Evolutionary conservation across 1,139 yeast species (phyloP).

Genomic region (Kurtzmaniella natalensis): DNA sequence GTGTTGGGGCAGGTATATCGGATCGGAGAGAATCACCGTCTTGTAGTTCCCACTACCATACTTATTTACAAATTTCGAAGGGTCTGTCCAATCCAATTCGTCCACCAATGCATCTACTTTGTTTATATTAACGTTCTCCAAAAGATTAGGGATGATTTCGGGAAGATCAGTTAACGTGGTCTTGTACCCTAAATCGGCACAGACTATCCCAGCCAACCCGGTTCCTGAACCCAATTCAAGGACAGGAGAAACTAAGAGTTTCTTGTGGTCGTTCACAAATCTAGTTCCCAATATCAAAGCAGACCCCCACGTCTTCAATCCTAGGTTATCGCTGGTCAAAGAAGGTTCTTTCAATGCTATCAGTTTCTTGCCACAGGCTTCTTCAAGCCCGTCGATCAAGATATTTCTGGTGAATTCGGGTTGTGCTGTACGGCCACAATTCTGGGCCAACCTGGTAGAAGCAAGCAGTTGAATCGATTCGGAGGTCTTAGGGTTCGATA

Average conservation of each 20-base stretch:
- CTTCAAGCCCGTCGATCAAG: constrained; percentile 27
- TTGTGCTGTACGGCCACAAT: constrained; percentile 82
- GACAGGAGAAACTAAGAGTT: constrained; percentile 34
- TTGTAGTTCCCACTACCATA: constrained; percentile 32
- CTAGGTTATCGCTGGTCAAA: constrained; percentile 79
- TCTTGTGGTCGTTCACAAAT: constrained; percentile 24
- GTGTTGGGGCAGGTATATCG: constrained; percentile 79
- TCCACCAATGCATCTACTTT: constrained; percentile 32
- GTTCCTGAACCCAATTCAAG: constrained; percentile 93
- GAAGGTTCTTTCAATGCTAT: constrained; percentile 74
- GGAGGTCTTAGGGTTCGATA: constrained; percentile 39
- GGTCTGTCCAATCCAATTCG: constrained; percentile 76
- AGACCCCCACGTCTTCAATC: constrained; percentile 96
- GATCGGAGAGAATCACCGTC: constrained; percentile 76
- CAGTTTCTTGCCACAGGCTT: constrained; percentile 11
- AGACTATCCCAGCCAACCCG: constrained; percentile 77
- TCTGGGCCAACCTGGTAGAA: constrained; percentile 67
- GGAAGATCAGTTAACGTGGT: constrained; percentile 72
- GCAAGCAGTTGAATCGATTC: constrained; percentile 49
- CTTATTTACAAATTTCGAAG: constrained; percentile 31
- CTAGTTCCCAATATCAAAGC: constrained; percentile 65
- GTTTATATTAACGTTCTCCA: constrained; percentile 54
- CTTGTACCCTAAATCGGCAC: constrained; percentile 45
- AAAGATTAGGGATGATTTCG: constrained; percentile 68
- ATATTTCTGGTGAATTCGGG: constrained; percentile 62